Conservation (phyloP, 2,329 filamentous ascomycete genomes). For the Penicillium sp. region DNA sequence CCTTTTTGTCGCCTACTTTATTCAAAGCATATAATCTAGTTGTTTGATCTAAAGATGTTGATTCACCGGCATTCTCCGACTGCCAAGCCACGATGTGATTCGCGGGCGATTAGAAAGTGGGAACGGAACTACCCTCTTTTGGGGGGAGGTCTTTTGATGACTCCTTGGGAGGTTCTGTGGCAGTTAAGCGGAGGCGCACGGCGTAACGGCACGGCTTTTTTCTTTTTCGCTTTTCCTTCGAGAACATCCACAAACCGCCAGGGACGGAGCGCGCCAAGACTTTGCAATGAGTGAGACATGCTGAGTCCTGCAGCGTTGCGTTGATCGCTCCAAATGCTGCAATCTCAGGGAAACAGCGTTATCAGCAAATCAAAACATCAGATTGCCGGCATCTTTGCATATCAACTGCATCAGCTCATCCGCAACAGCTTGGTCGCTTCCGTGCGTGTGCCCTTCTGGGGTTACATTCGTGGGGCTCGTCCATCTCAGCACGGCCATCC, state of each 20-base stretch:
- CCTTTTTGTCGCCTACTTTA: too few relatives aligned
- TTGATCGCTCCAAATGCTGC: too few relatives aligned
- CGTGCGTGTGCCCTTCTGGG: conserved; percentile 21
- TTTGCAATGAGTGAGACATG: not conserved
- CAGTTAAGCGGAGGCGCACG: not conserved
- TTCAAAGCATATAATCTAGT: too few relatives aligned
- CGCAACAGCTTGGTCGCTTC: conserved; percentile 6
- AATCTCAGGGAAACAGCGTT: too few relatives aligned
- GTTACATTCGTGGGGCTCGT: conserved; percentile 31
- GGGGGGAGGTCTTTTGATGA: too few relatives aligned
- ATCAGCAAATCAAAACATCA: too few relatives aligned
- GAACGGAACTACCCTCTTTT: conserved; percentile 5
- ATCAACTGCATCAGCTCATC: not conserved
- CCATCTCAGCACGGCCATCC: conserved; percentile 7
- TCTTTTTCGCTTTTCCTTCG: conserved; percentile 1
- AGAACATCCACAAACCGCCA: conserved; percentile 2
- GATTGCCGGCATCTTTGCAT: not conserved
- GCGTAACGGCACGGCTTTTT: not conserved
- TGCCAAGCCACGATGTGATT: conserved; percentile 7
- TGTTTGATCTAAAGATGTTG: too few relatives aligned
- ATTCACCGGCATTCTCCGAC: conserved; percentile 21
- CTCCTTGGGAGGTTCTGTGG: too few relatives aligned
- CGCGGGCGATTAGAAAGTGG: conserved; percentile 13
- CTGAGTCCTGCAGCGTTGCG: not conserved
- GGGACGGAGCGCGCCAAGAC: not conserved